phyloP scores from a whole-genome alignment of 257 asterid genomes.

The Nicotiana knightiana region DNA sequence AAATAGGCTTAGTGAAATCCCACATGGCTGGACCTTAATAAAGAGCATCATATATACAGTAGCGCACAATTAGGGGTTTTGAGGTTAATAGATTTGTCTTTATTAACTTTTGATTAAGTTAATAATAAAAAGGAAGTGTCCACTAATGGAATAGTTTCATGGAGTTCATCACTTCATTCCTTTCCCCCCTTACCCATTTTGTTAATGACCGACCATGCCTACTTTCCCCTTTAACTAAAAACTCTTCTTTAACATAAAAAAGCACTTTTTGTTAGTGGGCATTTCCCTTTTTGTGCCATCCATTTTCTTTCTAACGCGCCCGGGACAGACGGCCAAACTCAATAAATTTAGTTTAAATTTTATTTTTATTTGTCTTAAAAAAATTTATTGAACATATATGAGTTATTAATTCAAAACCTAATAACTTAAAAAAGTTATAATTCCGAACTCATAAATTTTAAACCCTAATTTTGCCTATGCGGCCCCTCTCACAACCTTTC shows the following conservation, averaged over 20 bases:
- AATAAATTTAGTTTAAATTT: no score
- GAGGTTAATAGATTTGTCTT: constrained; percentile 5
- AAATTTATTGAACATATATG: no score
- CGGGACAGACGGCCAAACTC: no score
- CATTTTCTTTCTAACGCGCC: constrained; percentile 17
- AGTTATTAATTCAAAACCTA: no score
- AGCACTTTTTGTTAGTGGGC: constrained; percentile 58
- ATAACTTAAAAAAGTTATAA: no score
- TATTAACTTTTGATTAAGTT: constrained; percentile 14
- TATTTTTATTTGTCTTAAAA: no score
- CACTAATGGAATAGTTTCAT: constrained; percentile 25
- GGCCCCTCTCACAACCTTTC: constrained; percentile 1
- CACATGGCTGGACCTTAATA: background rate
- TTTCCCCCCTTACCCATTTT: constrained; percentile 24
- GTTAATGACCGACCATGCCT: constrained; percentile 43
- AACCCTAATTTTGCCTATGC: no score
- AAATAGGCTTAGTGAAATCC: background rate
- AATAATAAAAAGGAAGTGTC: constrained; percentile 19
- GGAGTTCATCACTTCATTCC: constrained; percentile 23
- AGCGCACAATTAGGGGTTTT: background rate
- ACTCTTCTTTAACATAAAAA: constrained; percentile 19
- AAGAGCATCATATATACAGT: background rate
- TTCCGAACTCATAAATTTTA: no score
- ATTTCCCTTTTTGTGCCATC: constrained; percentile 41
- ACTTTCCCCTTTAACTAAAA: constrained; percentile 21